Evolutionary conservation across 768 basidiomycete species (phyloP).

Genomic region (Tricholomella constricta): DNA sequence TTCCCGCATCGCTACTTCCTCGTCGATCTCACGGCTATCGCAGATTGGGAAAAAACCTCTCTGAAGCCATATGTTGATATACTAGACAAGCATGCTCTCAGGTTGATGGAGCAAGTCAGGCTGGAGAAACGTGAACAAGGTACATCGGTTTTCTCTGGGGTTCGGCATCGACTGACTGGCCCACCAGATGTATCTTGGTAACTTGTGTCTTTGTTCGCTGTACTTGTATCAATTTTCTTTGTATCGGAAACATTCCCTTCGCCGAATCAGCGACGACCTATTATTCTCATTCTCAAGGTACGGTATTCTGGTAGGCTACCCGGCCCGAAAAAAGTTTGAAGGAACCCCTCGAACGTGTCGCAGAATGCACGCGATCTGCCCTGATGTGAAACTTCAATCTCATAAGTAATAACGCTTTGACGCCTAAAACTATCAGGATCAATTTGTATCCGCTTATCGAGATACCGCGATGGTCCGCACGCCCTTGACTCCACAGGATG

Average conservation of each 20-base stretch:
- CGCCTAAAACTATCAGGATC: too few species aligned
- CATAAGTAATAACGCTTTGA: too few species aligned
- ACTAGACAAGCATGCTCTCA: conserved; percentile 71
- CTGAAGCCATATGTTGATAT: conserved; percentile 89
- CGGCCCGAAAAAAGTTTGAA: too few species aligned
- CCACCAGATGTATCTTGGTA: conserved; percentile 36
- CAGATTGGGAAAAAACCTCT: conserved; percentile 86
- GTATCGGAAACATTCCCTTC: neutral
- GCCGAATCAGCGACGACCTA: neutral
- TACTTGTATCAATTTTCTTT: neutral
- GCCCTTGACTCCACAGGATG: too few species aligned
- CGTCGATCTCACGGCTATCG: neutral
- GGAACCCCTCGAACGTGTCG: too few species aligned
- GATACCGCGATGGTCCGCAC: too few species aligned
- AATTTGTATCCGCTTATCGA: too few species aligned
- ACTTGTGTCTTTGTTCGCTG: neutral
- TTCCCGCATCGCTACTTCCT: conserved; percentile 2
- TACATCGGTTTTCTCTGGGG: conserved; percentile 17
- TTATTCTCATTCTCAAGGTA: neutral
- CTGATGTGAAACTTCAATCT: too few species aligned
- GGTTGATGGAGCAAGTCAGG: conserved; percentile 59
- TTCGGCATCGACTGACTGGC: neutral
- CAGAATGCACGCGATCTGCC: too few species aligned
- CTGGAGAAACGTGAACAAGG: conserved; percentile 48
- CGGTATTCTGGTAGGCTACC: neutral